Conservation (phyloP, 345 rosid genomes). For the Xanthoceras sorbifolium region DNA sequence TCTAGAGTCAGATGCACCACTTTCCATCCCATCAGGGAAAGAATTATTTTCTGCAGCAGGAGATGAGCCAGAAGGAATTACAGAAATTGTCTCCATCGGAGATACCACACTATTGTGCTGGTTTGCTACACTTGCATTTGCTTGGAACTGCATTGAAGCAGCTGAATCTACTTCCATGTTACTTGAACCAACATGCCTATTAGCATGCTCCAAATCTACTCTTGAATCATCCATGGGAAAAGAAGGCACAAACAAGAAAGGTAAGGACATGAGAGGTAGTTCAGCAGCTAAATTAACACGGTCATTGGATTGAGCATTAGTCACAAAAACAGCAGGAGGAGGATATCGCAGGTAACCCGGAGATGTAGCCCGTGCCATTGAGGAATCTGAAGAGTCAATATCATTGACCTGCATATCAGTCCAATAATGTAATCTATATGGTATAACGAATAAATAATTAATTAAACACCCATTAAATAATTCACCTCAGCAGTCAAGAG, state of each 20-base stretch:
- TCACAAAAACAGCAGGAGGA: constrained; percentile 66
- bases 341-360: constrained; percentile 71
- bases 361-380: constrained; percentile 73
- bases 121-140: constrained; percentile 38
- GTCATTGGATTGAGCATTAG: constrained; percentile 54
- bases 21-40: constrained; percentile 37
- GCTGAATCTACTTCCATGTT: constrained; percentile 41
- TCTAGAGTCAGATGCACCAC: constrained; percentile 33
- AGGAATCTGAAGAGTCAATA: constrained; percentile 80
- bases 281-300: constrained; percentile 50
- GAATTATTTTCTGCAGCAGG: constrained; percentile 31
- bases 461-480: constrained; percentile 25
- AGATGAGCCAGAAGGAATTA: constrained; percentile 41
- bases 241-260: constrained; percentile 53
- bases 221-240: constrained; percentile 51
- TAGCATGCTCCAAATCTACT: constrained; percentile 35
- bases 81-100: constrained; percentile 48
- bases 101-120: constrained; percentile 38
- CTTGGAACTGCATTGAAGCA: constrained; percentile 32
- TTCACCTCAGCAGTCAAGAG: constrained; percentile 89
- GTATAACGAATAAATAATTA: constrained; percentile 23
- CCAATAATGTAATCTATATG: constrained; percentile 45
- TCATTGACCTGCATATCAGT: constrained; percentile 85
- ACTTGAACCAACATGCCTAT: constrained; percentile 42
- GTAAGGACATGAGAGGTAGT: constrained; percentile 57